Percentiles rank a stretch among this genome's conserved stretches.
phyloP scores from a whole-genome alignment of 2,329 filamentous ascomycete species.

The Aspergillus ochraceus region DNA sequence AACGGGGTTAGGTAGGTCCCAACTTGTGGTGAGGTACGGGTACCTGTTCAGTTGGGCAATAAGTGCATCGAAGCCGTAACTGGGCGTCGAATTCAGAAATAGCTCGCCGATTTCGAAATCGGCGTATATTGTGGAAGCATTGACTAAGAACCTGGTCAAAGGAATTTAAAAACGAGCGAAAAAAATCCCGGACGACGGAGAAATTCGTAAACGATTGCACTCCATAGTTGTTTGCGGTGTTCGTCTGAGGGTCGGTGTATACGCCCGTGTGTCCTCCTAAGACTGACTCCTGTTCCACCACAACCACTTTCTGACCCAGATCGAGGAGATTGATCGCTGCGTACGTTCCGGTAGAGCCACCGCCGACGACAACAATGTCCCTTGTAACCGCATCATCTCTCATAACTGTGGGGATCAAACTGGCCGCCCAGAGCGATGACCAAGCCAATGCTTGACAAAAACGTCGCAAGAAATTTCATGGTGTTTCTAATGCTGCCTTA shows the following conservation, averaged over 20 bases:
- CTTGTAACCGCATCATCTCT: background rate
- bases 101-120: background rate
- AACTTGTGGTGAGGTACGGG: background rate
- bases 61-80: background rate
- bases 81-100: background rate
- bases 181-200: background rate
- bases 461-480: background rate
- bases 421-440: background rate
- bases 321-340: slow-evolving; percentile 10
- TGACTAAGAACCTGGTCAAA: background rate
- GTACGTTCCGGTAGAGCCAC: background rate
- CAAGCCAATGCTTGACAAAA: background rate
- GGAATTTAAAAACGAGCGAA: background rate
- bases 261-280: background rate
- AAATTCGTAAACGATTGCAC: background rate
- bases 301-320: background rate
- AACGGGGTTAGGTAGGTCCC: background rate
- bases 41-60: background rate
- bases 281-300: background rate
- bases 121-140: background rate
- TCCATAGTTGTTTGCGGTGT: background rate
- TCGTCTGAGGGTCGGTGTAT: background rate
- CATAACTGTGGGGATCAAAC: background rate
- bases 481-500: background rate
- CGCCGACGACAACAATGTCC: background rate